These are phyloP conservation scores for Leptomonas pyrrhocoris DNA, from an alignment of 208 protist species.

Conservation along the genomic window DNA sequence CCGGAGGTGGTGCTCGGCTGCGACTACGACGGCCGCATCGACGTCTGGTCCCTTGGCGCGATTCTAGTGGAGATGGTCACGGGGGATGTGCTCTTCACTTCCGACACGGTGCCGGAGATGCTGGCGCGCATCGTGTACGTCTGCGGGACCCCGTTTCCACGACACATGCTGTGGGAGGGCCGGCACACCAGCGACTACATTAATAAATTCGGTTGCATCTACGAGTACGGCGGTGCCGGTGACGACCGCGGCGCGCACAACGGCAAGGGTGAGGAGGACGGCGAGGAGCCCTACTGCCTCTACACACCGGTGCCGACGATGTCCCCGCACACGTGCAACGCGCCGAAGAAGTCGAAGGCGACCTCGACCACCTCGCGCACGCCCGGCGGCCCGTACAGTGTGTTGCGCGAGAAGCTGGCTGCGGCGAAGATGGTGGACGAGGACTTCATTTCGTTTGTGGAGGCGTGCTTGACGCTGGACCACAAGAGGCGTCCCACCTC, in stretches of 20 bases:
- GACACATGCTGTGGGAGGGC: conserved; percentile 88
- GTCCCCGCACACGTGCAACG: conserved; percentile 27
- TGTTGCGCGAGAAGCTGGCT: conserved; percentile 78
- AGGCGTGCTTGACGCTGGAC: conserved; percentile 85
- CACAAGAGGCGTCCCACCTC: conserved; percentile 81
- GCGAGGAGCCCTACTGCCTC: conserved; percentile 73
- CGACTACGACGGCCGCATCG: conserved; percentile 95
- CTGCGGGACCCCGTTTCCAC: conserved; percentile 84
- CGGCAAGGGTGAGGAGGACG: conserved; percentile 37
- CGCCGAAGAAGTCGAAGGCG: conserved; percentile 17
- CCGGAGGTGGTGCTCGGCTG: conserved; percentile 93
- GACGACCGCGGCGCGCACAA: conserved; percentile 17
- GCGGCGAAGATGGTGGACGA: conserved; percentile 67
- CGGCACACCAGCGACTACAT: conserved; percentile 89
- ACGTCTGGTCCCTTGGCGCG: conserved; percentile 95
- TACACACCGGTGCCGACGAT: conserved; percentile 70
- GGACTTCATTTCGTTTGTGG: conserved; percentile 90
- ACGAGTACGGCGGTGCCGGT: conserved; percentile 70
- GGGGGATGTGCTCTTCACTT: conserved; percentile 94
- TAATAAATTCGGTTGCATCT: conserved; percentile 89
- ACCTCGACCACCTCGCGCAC: conserved; percentile 14
- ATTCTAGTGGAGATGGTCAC: conserved; percentile 95
- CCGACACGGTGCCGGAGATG: conserved; percentile 94
- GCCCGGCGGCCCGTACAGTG: conserved; percentile 51
- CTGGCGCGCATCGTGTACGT: conserved; percentile 92